Evolutionary conservation across 371 early-diverging fungal species (phyloP).

Genomic region (Circinella umbellata): DNA sequence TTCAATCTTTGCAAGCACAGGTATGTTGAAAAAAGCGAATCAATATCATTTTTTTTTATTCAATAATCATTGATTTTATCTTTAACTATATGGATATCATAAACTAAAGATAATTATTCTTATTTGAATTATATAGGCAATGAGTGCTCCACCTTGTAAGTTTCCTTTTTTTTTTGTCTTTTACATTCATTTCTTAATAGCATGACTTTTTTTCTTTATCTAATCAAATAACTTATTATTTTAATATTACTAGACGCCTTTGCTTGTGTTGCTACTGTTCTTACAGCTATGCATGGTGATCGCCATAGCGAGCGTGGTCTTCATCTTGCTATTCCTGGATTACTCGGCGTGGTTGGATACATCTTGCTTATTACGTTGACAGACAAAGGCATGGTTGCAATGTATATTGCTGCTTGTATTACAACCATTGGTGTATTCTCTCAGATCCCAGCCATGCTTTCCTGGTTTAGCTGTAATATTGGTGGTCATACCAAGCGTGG

Average conservation of each 20-base stretch:
- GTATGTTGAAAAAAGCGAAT: not conserved
- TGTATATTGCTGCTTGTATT: slow-evolving; percentile 58
- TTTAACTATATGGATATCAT: too few species aligned
- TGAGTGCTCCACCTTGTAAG: slow-evolving; percentile 28
- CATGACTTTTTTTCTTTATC: not conserved
- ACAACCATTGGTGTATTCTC: slow-evolving; percentile 63
- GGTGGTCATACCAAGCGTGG: slow-evolving; percentile 72
- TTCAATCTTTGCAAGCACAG: slow-evolving; percentile 5
- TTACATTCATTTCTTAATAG: too few species aligned
- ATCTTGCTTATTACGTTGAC: slow-evolving; percentile 56
- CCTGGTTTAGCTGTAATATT: slow-evolving; percentile 68
- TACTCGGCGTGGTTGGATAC: slow-evolving; percentile 68
- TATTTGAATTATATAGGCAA: slow-evolving; percentile 30
- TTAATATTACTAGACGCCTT: too few species aligned
- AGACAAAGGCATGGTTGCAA: slow-evolving; percentile 18
- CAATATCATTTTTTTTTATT: not conserved
- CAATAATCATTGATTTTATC: too few species aligned
- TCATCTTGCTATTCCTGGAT: slow-evolving; percentile 64
- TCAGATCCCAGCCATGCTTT: slow-evolving; percentile 61
- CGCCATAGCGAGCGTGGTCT: slow-evolving; percentile 64
- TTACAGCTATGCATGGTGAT: slow-evolving; percentile 70
- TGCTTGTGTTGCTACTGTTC: slow-evolving; percentile 60
- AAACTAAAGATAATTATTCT: too few species aligned
- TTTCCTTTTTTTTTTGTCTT: too few species aligned
- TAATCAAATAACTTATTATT: too few species aligned